These are phyloP conservation scores for Lathyrus oleraceus DNA, from an alignment of 306 rosid genomes.

Conservation along the genomic window DNA sequence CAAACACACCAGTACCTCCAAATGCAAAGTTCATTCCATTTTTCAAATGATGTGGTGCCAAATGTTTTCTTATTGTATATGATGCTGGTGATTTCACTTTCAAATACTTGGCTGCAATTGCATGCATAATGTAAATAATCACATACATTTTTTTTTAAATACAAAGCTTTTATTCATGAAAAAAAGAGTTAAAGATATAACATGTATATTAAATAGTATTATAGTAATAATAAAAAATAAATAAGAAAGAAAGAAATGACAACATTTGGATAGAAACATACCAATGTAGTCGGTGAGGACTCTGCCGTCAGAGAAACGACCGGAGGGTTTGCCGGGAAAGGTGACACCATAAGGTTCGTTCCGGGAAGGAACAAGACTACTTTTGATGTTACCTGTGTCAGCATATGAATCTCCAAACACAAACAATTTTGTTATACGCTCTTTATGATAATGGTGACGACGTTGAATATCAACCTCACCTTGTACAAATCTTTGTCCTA, in stretches of 20 bases:
- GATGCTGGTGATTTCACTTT: too few relatives aligned
- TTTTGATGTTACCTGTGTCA: constrained; percentile 49
- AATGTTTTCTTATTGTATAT: constrained; percentile 46
- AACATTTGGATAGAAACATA: constrained; percentile 10
- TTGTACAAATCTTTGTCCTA: constrained; percentile 34
- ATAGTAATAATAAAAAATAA: background rate
- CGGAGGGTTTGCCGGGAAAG: constrained; percentile 57
- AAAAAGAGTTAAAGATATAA: too few relatives aligned
- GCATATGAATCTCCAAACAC: constrained; percentile 57
- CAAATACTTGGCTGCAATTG: constrained; percentile 69
- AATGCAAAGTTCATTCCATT: constrained; percentile 83
- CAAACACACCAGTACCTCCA: constrained; percentile 83
- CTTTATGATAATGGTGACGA: background rate
- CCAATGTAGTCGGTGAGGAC: constrained; percentile 54
- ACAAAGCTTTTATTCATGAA: too few relatives aligned
- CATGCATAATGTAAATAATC: background rate
- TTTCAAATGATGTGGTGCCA: constrained; percentile 42
- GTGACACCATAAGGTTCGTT: constrained; percentile 50
- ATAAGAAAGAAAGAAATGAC: background rate
- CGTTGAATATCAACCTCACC: background rate
- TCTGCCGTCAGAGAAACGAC: constrained; percentile 51
- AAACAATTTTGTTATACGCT: constrained; percentile 27
- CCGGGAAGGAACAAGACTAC: constrained; percentile 33
- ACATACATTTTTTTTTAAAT: background rate
- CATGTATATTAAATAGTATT: too few relatives aligned